phyloP scores from a whole-genome alignment of 2,329 filamentous ascomycete genomes.

The Ophiostoma quercus region DNA sequence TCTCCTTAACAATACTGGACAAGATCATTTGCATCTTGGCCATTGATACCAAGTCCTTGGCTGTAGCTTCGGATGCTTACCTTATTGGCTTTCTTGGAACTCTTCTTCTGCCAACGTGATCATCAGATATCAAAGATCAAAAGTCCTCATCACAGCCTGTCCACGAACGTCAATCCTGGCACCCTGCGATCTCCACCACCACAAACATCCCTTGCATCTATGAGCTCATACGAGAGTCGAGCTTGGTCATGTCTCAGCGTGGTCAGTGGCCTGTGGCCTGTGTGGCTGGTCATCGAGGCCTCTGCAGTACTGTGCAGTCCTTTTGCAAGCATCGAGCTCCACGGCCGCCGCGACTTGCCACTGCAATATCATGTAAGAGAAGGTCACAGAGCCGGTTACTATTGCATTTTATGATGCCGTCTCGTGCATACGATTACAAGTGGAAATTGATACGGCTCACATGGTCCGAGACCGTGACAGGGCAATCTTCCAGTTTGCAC shows the following conservation, averaged over 20 bases:
- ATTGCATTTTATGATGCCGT: too few relatives aligned
- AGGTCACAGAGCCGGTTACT: too few relatives aligned
- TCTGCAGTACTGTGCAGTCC: not conserved
- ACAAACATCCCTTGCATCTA: constrained; percentile 6
- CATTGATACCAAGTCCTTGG: not conserved
- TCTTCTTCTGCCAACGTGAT: not conserved
- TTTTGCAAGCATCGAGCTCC: not conserved
- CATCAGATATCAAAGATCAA: not conserved
- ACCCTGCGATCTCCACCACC: not conserved
- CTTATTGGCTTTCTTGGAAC: not conserved
- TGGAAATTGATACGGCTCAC: too few relatives aligned
- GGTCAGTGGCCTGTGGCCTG: not conserved
- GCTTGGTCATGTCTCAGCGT: not conserved
- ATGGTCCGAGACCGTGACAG: too few relatives aligned
- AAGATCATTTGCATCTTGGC: not conserved
- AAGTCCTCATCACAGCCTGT: not conserved
- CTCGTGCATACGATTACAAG: too few relatives aligned
- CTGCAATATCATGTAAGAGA: too few relatives aligned
- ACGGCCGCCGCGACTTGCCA: too few relatives aligned
- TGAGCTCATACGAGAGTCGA: not conserved
- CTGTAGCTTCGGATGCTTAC: not conserved
- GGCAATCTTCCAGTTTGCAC: too few relatives aligned
- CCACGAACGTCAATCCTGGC: not conserved
- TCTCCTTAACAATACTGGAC: not conserved
- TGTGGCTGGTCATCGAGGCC: not conserved